Base-by-base conservation (phyloP, 2,329 filamentous ascomycete species). In the Monilinia vaccinii-corymbosi region DNA sequence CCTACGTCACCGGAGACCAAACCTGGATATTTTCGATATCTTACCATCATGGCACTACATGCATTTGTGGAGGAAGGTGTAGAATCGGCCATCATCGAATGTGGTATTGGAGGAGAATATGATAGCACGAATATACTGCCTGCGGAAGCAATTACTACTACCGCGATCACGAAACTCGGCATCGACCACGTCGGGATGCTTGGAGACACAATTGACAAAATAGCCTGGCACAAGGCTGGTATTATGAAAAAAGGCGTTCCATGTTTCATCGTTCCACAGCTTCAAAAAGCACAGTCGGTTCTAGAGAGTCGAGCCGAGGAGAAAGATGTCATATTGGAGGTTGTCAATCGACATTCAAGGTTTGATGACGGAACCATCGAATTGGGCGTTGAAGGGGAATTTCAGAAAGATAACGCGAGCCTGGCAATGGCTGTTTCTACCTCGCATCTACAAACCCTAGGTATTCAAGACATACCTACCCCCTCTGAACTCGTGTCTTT, bases 161-260 rank as follows among this genome's bases (percentile, higher is more conserved):
- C 82, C 8, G 86, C 85, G 0, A 85, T 97, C 42, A 86, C 91
- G 23, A 91, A 87, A 68, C 73, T 97, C 47, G 91, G 90, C 4
- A 87, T 96, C 62, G 92, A 97, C 68, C 92, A 97, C 73, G 85
- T 87, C 1, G 84, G 81, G 5, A 85, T 96, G 79, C 78, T 97
- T 40, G 92, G 92, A 13, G 79, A 81, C 42, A 92, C 90, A 0
- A 81, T 93, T 55, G 85, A 88, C 60, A 78, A 90, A 69, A 96
- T 96, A 65, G 86, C 91, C 3, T 96, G 91, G 92, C 89, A 96
- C 72, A 97, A 97, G 73, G 87, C 86, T 8, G 92, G 92, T 1
- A 89, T 97, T 48, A 87, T 95, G 71, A 96, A 95, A 72, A 56
- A 73, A 0, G 83, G 81, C 0, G 80, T 80, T 5, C 78, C 80